Evolutionary conservation across 1,139 yeast genomes (phyloP).

Genomic region (Pichia norvegensis): DNA sequence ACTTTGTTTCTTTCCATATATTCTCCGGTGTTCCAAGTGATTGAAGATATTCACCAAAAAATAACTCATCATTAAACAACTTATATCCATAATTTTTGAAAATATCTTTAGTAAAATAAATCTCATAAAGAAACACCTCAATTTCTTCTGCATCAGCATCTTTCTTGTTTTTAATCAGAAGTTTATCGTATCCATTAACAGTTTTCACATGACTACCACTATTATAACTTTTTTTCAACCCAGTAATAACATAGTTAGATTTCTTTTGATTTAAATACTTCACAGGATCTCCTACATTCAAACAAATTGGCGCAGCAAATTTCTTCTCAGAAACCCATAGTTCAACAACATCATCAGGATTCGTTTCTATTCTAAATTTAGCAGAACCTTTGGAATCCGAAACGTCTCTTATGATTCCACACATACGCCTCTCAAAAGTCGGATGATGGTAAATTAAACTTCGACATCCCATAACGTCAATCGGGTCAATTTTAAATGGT

Average conservation of each 20-base stretch:
- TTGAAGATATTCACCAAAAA: constrained; percentile 15
- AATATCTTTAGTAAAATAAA: constrained; percentile 10
- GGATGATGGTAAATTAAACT: not conserved
- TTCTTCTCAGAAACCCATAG: constrained; percentile 4
- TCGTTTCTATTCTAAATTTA: not conserved
- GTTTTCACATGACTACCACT: constrained; percentile 26
- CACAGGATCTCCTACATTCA: constrained; percentile 37
- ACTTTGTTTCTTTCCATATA: not conserved
- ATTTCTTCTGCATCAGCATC: constrained; percentile 5
- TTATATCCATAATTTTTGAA: constrained; percentile 13
- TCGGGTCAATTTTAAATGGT: not conserved
- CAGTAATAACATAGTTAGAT: constrained; percentile 37
- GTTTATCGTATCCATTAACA: constrained; percentile 50
- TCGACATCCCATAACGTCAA: not conserved
- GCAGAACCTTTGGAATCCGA: not conserved
- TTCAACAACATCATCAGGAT: not conserved
- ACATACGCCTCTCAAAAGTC: not conserved
- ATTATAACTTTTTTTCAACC: constrained; percentile 27
- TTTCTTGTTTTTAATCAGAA: constrained; percentile 28
- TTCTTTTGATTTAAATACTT: constrained; percentile 21
- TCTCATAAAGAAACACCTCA: constrained; percentile 9
- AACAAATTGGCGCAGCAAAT: constrained; percentile 29
- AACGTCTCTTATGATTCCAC: constrained; percentile 1
- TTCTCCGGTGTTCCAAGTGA: not conserved
- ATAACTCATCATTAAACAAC: constrained; percentile 18